These are phyloP conservation scores for Lotus japonicus DNA, from an alignment of 306 rosid species.

Conservation along the genomic window DNA sequence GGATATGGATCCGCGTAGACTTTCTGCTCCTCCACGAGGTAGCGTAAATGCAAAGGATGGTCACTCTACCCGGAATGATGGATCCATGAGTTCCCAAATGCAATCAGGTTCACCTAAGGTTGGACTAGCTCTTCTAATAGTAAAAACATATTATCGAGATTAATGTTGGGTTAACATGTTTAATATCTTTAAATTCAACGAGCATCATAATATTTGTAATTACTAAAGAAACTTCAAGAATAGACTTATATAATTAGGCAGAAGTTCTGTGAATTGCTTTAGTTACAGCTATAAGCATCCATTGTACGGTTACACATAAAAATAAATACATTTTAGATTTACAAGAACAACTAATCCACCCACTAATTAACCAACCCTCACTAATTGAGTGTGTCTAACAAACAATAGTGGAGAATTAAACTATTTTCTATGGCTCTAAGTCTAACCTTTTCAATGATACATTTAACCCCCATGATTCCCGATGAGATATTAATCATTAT, in stretches of 20 bases:
- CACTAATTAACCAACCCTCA: no score
- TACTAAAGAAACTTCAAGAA: background rate
- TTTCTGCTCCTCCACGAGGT: slow-evolving; percentile 69
- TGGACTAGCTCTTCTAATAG: slow-evolving; percentile 16
- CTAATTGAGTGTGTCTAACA: no score
- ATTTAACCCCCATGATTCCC: background rate
- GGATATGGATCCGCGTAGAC: slow-evolving; percentile 83
- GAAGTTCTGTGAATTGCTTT: background rate
- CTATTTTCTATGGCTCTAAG: background rate
- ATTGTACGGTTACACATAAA: background rate
- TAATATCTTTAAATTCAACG: background rate
- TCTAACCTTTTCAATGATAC: background rate
- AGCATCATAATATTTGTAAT: background rate
- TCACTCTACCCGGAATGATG: slow-evolving; percentile 56
- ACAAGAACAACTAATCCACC: no score
- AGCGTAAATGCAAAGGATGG: slow-evolving; percentile 65
- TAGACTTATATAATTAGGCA: background rate
- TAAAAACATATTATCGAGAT: background rate
- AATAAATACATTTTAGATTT: background rate
- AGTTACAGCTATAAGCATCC: background rate
- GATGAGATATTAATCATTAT: background rate
- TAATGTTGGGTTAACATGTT: background rate
- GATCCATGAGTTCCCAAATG: slow-evolving; percentile 75
- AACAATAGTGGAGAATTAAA: background rate
- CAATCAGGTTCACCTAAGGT: slow-evolving; percentile 81